phyloP scores from a whole-genome alignment of 2,329 filamentous ascomycete genomes.

The Cladosporium cucumerinum region DNA sequence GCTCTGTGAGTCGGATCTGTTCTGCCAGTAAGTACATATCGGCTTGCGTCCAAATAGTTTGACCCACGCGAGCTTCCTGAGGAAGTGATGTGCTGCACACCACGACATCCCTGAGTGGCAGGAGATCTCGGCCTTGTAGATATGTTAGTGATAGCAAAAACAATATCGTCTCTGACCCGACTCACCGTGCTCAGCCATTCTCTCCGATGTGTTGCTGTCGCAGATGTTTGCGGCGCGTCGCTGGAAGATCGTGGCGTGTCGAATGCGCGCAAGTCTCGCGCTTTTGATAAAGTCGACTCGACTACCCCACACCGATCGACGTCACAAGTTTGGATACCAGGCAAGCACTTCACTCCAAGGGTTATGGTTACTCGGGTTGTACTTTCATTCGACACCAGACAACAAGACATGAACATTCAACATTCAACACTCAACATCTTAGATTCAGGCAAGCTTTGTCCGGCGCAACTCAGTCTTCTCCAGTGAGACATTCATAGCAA shows the following conservation, averaged over 20 bases:
- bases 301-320: neutral
- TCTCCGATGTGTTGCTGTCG: neutral
- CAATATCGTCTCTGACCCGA: neutral
- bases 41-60: conserved; percentile 4
- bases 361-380: neutral
- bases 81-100: conserved; percentile 34
- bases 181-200: conserved; percentile 5
- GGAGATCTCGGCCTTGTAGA: conserved; percentile 16
- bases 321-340: neutral
- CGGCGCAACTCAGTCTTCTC: neutral
- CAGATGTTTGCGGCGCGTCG: neutral
- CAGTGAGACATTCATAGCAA: neutral
- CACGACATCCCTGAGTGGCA: conserved; percentile 29
- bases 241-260: neutral
- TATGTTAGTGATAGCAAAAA: neutral
- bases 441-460: neutral
- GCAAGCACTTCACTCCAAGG: neutral
- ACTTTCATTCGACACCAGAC: neutral
- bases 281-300: neutral
- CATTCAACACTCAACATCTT: too few relatives aligned
- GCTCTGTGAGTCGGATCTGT: conserved; percentile 44
- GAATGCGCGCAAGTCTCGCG: neutral
- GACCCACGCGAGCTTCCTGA: conserved; percentile 34
- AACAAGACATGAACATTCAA: too few relatives aligned
- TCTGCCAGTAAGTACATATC: conserved; percentile 4